Evolutionary conservation across 371 early-diverging fungal genomes (phyloP), one percentile per base, ranked within the genome.

Genomic region (Zychaea mexicana): DNA sequence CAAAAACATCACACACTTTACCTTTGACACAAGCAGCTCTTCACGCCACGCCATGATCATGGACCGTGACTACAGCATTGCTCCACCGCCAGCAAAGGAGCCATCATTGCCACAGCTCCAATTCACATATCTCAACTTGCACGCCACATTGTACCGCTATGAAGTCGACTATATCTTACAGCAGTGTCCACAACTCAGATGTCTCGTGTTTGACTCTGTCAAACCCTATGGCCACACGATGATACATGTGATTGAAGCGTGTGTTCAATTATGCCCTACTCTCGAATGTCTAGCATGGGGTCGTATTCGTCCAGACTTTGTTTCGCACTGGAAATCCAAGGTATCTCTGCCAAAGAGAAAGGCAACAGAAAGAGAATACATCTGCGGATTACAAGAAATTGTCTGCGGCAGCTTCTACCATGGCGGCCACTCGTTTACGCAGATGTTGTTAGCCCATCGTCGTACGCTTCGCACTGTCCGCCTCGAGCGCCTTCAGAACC

Each of bases 81-180:
- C 26, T 49, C 49, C 49, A 49, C 49, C 49, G 9, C 21, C 49
- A 49, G 12, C 6, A 3, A 24, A 42, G 4, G 42, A 42, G n/a
- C 7, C 42, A 12, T 4, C 49, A 9, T 49, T 49, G n/a, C 49
- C 49, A 8, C 21, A 49, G 13, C 22, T 49, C n/a, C 26, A 4
- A 49, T 24, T 49, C 13, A 49, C 49, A 19, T 49, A 49, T 49
- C 49, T 49, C 21, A 49, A n/a, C n/a, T 49, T 49, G n/a, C 49
- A 49, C 13, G 26, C 49, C 21, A 24, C 24, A 1, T 24, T 49
- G 6, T 24, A 19, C 10, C 49, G 49, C 6, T 24, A 19, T 12
- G 21, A 19, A 19, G 24, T 49, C 3, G 49, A 49, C 1, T 13
- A 49, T 22, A n/a, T 49, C 22, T 24, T 49, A 6, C 1, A 24